phyloP scores from a whole-genome alignment of 2,329 filamentous ascomycete species.

The Sporothrix curviconia region DNA sequence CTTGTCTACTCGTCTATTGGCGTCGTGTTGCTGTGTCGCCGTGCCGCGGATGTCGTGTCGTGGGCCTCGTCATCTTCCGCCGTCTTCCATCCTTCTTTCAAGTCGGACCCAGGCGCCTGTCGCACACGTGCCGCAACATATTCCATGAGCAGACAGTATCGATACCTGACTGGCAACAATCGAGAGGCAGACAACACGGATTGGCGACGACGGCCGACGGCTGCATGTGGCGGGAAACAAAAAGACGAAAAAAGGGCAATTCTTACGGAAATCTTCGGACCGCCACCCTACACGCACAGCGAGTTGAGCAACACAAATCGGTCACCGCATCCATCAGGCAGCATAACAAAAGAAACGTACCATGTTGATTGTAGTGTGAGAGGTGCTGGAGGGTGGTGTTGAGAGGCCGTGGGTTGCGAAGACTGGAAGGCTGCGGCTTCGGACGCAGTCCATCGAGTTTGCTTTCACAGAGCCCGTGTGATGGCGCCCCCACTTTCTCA shows the following conservation, averaged over 20 bases:
- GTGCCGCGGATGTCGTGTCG: not conserved
- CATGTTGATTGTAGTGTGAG: constrained; percentile 36
- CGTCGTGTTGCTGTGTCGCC: no score
- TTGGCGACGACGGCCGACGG: no score
- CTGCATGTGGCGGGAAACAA: not conserved
- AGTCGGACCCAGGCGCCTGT: no score
- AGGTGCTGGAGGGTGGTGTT: not conserved
- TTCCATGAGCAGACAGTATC: no score
- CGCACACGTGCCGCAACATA: no score
- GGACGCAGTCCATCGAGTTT: no score
- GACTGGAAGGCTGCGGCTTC: not conserved
- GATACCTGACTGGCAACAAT: no score
- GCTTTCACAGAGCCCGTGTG: no score
- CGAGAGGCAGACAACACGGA: no score
- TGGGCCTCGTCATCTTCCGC: not conserved
- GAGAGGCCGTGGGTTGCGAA: not conserved
- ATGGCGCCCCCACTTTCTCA: not conserved
- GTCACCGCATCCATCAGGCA: not conserved
- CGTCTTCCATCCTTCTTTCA: not conserved
- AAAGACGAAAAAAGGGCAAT: constrained; percentile 8
- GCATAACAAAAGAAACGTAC: constrained; percentile 31
- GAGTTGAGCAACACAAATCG: constrained; percentile 26
- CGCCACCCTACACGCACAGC: constrained; percentile 56
- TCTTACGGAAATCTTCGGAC: constrained; percentile 57
- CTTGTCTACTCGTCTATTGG: not conserved